A percentile compares a stretch with the other conserved stretches of the same genome.
Evolutionary conservation across 2,329 filamentous ascomycete genomes (phyloP).

Genomic region (Fusarium udum): DNA sequence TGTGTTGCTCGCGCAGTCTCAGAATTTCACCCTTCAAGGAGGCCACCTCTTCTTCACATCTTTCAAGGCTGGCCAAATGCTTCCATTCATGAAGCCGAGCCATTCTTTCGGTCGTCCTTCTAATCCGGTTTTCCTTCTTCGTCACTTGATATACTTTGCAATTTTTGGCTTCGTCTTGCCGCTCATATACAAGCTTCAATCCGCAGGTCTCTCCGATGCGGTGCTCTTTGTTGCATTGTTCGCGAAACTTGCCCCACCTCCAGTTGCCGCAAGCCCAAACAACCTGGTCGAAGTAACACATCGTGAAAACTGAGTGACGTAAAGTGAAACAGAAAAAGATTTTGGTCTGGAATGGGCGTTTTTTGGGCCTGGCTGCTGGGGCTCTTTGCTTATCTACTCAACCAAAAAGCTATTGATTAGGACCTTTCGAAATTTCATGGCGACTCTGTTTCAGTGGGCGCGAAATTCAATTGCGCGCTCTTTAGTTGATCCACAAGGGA

Average conservation of each 20-base stretch:
- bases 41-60: no score
- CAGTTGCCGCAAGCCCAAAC: slow-evolving; percentile 26
- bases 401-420: neutral
- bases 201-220: slow-evolving; percentile 49
- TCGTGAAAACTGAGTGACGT: neutral
- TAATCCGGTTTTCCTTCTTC: no score
- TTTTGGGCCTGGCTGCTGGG: neutral
- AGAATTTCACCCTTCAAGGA: no score
- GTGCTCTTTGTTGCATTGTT: slow-evolving; percentile 82
- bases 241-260: slow-evolving; percentile 63
- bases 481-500: neutral
- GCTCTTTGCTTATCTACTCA: neutral
- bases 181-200: slow-evolving; percentile 63
- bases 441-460: neutral
- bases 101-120: no score
- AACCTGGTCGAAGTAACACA: slow-evolving; percentile 33
- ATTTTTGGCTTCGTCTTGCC: neutral
- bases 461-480: neutral
- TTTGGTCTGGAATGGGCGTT: neutral
- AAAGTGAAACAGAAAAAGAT: neutral
- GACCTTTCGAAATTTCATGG: neutral
- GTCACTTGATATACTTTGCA: neutral
- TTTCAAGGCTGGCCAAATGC: no score
- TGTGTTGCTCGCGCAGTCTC: no score
- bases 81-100: no score